These are phyloP conservation scores for Hyaloscypha hepaticicola DNA, from an alignment of 495 filamentous ascomycete genomes.

Conservation along the genomic window DNA sequence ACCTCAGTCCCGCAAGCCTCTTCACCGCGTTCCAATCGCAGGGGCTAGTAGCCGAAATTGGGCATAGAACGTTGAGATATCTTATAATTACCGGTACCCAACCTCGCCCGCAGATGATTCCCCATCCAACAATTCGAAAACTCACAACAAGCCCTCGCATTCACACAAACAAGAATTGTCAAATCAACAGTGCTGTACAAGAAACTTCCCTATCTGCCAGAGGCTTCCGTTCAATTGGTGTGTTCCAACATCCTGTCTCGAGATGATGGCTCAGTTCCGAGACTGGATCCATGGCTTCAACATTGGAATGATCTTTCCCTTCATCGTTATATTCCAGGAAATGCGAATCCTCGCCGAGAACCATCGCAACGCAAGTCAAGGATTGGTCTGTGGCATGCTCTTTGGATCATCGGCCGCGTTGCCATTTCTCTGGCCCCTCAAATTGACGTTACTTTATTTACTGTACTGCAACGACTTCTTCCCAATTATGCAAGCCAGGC, in stretches of 20 bases:
- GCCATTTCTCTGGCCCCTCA: conserved; percentile 1
- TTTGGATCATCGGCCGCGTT: conserved; percentile 8
- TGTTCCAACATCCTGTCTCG: background rate
- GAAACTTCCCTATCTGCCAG: background rate
- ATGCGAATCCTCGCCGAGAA: background rate
- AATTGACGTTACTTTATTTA: background rate
- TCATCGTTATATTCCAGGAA: background rate
- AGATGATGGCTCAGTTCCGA: background rate
- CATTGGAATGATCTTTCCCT: background rate
- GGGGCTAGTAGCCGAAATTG: background rate
- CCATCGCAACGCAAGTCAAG: background rate
- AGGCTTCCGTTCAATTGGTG: background rate
- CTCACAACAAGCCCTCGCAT: background rate
- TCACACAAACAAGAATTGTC: background rate
- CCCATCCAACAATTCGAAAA: background rate
- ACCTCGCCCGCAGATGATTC: background rate
- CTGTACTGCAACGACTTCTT: background rate
- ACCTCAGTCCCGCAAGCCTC: background rate
- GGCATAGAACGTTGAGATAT: background rate
- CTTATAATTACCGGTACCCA: background rate
- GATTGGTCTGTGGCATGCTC: background rate
- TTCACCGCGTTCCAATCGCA: background rate
- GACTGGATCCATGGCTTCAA: background rate
- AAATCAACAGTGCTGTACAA: background rate
- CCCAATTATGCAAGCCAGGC: background rate